Percentiles rank a stretch among this genome's conserved stretches.
These are phyloP conservation scores for Areca catechu DNA, from an alignment of 176 grass and related monocot species.

Conservation along the genomic window DNA sequence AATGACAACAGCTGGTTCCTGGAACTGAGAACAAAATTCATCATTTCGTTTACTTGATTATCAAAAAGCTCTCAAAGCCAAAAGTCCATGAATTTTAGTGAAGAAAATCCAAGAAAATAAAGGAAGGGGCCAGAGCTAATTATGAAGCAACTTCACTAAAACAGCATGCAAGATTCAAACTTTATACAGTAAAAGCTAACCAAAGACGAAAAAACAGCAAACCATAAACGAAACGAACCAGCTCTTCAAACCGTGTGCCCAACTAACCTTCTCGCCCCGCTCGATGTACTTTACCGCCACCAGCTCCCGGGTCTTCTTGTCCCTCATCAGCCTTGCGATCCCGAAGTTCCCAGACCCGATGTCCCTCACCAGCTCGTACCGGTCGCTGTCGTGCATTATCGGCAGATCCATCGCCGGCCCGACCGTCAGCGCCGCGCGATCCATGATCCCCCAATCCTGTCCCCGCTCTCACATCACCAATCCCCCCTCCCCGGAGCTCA, in stretches of 20 bases:
- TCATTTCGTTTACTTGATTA: too few species aligned
- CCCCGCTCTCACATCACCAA: background rate
- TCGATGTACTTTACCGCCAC: conserved; percentile 18
- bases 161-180: background rate
- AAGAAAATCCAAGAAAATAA: too few species aligned
- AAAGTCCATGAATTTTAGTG: too few species aligned
- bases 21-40: too few species aligned
- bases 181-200: too few species aligned
- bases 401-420: conserved; percentile 18
- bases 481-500: background rate
- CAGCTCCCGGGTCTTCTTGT: conserved; percentile 7
- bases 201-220: too few species aligned
- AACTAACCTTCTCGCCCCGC: conserved; percentile 11
- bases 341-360: conserved; percentile 14
- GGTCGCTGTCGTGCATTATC: conserved; percentile 23
- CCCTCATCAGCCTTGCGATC: conserved; percentile 15
- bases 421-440: conserved; percentile 12
- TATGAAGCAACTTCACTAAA: background rate
- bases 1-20: too few species aligned
- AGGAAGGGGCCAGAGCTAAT: too few species aligned
- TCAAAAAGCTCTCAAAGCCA: too few species aligned
- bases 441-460: background rate
- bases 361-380: conserved; percentile 19
- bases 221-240: too few species aligned
- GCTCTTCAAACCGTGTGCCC: too few species aligned